Base-by-base conservation (phyloP, 23 red algal genomes). In the Cyanidioschyzon merolae region DNA sequence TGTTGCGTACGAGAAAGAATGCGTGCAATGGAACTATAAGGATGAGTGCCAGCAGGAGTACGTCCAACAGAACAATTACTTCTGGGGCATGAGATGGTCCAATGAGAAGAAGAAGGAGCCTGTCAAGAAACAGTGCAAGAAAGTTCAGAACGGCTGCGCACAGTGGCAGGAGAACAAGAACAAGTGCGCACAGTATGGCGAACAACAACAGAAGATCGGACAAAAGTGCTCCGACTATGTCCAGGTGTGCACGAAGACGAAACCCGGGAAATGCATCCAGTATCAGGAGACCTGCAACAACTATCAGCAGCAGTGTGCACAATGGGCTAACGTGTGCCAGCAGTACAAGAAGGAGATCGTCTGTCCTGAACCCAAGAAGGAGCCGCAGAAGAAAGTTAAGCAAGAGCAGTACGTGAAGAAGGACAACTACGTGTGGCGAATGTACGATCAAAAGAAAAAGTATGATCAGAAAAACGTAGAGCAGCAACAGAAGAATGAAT, bases 111-210 rank as follows among this genome's bases (percentile, higher is more conserved):
- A 71, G 63, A 25, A 71, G 29, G n/a, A 71, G 32, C 45, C 45
- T 54, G 45, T 54, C 12, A 71, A 71, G 63, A 7, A 25, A 27
- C 2, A 32, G 63, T 71, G 63, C 63, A 25, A 71, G 32, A 71
- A 71, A 35, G 63, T 71, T 3, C 63, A 71, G 29, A 35, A 71
- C 29, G 63, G 63, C 63, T 71, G 63, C 63, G 63, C 63, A 32
- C 63, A 71, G 63, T 71, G 63, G 63, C 63, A 71, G 29, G 63
- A 71, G n/a, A 32, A 71, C 63, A 71, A 71, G 63, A 25, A 71
- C n/a, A 25, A 71, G 63, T 71, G 63, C 63, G 63, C 12, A 32
- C 63, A 71, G 63, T 71, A 27, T 7, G 63, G 63, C 29, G 63
- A 71, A 35, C 63, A 71, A 35, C 21, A 71, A 71, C n/a, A 32